phyloP scores from a whole-genome alignment of 1,284 basidiomycete species.

The Phlebopus sp. region DNA sequence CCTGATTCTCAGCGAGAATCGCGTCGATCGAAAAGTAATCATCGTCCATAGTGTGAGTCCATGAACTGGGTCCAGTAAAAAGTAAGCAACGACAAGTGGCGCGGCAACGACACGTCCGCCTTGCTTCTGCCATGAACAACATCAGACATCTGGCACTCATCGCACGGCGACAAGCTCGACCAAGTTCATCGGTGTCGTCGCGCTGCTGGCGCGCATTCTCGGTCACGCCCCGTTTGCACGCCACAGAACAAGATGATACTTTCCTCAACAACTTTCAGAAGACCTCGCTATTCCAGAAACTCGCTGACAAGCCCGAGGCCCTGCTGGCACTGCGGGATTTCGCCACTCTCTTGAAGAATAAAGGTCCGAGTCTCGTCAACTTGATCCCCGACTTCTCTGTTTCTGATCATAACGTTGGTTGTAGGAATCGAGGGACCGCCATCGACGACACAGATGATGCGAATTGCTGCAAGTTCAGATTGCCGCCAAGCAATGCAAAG shows the following conservation, averaged over 20 bases:
- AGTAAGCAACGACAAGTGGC: too few relatives aligned
- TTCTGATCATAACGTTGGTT: slow-evolving; percentile 5
- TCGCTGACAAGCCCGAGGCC: slow-evolving; percentile 49
- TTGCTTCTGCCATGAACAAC: slow-evolving; percentile 22
- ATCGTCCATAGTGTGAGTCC: slow-evolving; percentile 58
- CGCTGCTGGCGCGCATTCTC: slow-evolving; percentile 35
- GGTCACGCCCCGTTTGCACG: slow-evolving; percentile 31
- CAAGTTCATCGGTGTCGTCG: slow-evolving; percentile 14
- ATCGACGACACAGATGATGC: slow-evolving; percentile 51
- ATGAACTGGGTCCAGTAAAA: too few relatives aligned
- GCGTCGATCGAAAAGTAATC: slow-evolving; percentile 88
- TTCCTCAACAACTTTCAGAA: slow-evolving; percentile 42
- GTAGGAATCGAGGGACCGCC: slow-evolving; percentile 51
- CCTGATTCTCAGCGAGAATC: slow-evolving; percentile 89
- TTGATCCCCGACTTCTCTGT: neutral
- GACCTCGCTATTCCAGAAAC: slow-evolving; percentile 45
- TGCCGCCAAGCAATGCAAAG: slow-evolving; percentile 48
- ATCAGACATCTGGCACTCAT: slow-evolving; percentile 13
- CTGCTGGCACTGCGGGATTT: slow-evolving; percentile 46
- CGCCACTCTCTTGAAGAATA: slow-evolving; percentile 44
- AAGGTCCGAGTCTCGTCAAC: slow-evolving; percentile 37
- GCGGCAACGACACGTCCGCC: neutral
- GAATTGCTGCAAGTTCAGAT: slow-evolving; percentile 49
- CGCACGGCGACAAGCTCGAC: slow-evolving; percentile 15
- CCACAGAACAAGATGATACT: slow-evolving; percentile 36